These are phyloP conservation scores for Apiospora aurea DNA, from an alignment of 2,329 filamentous ascomycete genomes.

Conservation along the genomic window DNA sequence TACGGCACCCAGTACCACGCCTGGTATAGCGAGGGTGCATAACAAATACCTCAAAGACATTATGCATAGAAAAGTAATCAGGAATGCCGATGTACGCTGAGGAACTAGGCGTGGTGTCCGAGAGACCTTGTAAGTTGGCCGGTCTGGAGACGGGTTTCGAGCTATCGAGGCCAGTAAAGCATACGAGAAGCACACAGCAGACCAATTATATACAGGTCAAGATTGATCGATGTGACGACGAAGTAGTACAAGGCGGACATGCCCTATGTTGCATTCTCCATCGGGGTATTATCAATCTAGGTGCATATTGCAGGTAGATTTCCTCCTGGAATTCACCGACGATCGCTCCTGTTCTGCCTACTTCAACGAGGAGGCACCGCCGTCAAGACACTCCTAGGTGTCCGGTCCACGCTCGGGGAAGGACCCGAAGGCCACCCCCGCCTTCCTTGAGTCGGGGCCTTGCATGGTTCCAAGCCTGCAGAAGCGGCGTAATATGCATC, in stretches of 20 bases:
- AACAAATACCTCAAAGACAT: background rate
- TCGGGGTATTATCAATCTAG: background rate
- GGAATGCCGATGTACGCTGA: background rate
- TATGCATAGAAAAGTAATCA: background rate
- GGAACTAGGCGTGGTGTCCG: background rate
- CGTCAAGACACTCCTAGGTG: background rate
- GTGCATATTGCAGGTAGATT: background rate
- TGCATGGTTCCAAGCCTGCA: slow-evolving; percentile 10
- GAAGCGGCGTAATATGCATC: background rate
- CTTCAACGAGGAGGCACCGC: background rate
- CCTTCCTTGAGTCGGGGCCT: slow-evolving; percentile 2
- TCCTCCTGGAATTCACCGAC: background rate
- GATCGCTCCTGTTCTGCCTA: background rate
- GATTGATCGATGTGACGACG: background rate
- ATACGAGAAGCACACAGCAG: background rate
- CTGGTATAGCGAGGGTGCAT: background rate
- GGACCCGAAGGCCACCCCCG: background rate
- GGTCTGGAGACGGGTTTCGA: background rate
- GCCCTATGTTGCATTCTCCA: background rate
- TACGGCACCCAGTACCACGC: background rate
- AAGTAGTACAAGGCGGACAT: background rate
- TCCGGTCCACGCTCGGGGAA: background rate
- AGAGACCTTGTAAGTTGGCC: background rate
- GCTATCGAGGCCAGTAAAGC: background rate
- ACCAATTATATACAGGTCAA: background rate